These are phyloP conservation scores for Clarireedia monteithiana DNA, from an alignment of 2,329 filamentous ascomycete species.

Conservation along the genomic window DNA sequence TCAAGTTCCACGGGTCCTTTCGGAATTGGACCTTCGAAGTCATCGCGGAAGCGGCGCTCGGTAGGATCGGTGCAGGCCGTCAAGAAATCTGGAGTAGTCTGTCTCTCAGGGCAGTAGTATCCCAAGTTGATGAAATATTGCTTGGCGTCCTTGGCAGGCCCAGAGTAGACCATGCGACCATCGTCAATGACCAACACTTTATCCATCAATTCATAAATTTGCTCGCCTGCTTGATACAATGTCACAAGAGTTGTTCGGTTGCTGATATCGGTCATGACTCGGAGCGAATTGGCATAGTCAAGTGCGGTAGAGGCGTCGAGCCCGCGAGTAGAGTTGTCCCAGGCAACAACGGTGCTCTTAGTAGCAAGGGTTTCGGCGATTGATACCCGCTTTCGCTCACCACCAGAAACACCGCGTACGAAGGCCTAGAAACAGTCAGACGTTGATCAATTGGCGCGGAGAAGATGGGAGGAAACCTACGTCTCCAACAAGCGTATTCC, in stretches of 20 bases:
- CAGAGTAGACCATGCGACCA: constrained; percentile 60
- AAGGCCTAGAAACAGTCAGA: constrained; percentile 26
- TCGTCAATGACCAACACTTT: constrained; percentile 73
- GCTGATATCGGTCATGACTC: constrained; percentile 68
- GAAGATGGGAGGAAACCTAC: constrained; percentile 36
- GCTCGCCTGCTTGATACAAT: constrained; percentile 61
- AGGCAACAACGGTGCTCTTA: constrained; percentile 65
- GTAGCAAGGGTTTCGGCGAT: constrained; percentile 72
- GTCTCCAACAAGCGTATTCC: constrained; percentile 68
- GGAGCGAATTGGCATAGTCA: constrained; percentile 64
- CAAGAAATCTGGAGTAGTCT: constrained; percentile 72
- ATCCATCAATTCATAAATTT: constrained; percentile 67
- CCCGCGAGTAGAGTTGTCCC: constrained; percentile 77
- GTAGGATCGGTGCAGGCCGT: constrained; percentile 68
- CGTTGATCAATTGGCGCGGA: no score
- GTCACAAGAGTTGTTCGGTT: constrained; percentile 63
- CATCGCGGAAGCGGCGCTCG: constrained; percentile 58
- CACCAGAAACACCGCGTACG: constrained; percentile 67
- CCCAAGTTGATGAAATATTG: constrained; percentile 60
- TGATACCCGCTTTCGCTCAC: constrained; percentile 72
- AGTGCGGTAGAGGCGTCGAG: constrained; percentile 72
- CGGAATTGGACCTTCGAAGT: constrained; percentile 49
- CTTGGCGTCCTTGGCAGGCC: constrained; percentile 52
- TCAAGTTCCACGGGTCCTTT: constrained; percentile 57
- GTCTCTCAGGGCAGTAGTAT: constrained; percentile 44